Evolutionary conservation across 805 yeast genomes (phyloP), one percentile per base, ranked within the genome.

Genomic region (Metschnikowia corniflorae): DNA sequence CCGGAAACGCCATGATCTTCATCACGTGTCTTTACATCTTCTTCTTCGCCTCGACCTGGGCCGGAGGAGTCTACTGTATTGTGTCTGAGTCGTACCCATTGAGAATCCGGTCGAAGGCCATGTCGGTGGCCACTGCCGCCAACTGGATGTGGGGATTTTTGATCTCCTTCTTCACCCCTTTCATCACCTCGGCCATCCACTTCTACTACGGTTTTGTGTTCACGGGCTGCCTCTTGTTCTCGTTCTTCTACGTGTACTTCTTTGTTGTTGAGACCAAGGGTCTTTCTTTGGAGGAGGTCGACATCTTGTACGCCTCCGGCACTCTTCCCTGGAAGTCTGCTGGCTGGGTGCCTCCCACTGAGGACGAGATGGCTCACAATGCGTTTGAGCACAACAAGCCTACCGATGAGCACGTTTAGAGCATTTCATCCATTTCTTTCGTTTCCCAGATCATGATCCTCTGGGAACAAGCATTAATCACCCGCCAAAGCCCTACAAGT

Each of bases 201-300:
- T 84, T 79, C 62, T 70, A 71, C 49, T 73, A 75, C 48, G 94
- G 94, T 1, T 80, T 73, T 52, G 76, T 80, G 50, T 73, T 79
- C 63, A 61, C 77, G 51, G 85, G 84, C 3, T 78, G 84, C 58
- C 63, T 78, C 65, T 60, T 77, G 16, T 75, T 77, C 46, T 70
- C 80, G 33, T 64, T 80, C 56, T 68, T 82, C 61, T 86, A 82
- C 59, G 84, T 84, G 35, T 78, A 72, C 71, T 78, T 85, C 70
- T 72, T 73, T 49, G 78, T 86, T 42, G 78, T 78, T 50, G 91
- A 84, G 65, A 86, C 95, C 37, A 79, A 77, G 66, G 94, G 94
- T 41, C 73, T 85, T 53, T 73, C 85, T 31, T 73, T 86, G 58
- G 95, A 86, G 65, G 88, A 86, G 63, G 86, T 86, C 44, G 88